phyloP scores from a whole-genome alignment of 164 flowering plant species.

The Kingdonia uniflora region DNA sequence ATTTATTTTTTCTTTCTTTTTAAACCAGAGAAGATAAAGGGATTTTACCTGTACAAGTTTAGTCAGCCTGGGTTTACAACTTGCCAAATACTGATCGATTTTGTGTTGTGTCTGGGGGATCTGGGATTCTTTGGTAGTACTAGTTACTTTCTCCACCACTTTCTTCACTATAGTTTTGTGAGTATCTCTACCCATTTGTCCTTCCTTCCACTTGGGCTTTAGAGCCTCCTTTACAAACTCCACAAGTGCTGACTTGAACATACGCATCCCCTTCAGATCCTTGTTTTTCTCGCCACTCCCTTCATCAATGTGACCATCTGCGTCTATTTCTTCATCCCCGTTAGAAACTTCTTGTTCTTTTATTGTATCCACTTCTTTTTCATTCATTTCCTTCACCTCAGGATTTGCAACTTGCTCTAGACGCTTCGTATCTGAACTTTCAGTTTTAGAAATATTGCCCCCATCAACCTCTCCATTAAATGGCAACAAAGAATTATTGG shows the following conservation, averaged over 20 bases:
- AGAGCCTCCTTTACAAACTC: slow-evolving; percentile 76
- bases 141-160: slow-evolving; percentile 74
- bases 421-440: slow-evolving; percentile 8
- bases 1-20: too few relatives aligned
- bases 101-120: slow-evolving; percentile 76
- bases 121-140: slow-evolving; percentile 44
- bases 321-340: slow-evolving; percentile 19
- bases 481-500: slow-evolving; percentile 7
- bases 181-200: slow-evolving; percentile 70
- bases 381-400: slow-evolving; percentile 10
- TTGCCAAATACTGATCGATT: slow-evolving; percentile 65
- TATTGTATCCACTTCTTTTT: slow-evolving; percentile 4
- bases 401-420: slow-evolving; percentile 5
- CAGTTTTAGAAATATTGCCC: slow-evolving; percentile 3
- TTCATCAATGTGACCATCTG: slow-evolving; percentile 16
- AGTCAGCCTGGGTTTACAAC: slow-evolving; percentile 57
- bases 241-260: slow-evolving; percentile 69
- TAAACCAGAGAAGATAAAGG: not conserved
- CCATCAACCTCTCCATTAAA: slow-evolving; percentile 10
- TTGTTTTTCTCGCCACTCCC: slow-evolving; percentile 29
- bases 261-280: slow-evolving; percentile 48
- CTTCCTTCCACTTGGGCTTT: slow-evolving; percentile 93
- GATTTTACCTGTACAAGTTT: slow-evolving; percentile 76
- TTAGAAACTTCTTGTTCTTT: slow-evolving; percentile 20
- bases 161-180: slow-evolving; percentile 86